Base-by-base conservation (phyloP, 2,329 filamentous ascomycete species). In the Dissoconium aciculare region DNA sequence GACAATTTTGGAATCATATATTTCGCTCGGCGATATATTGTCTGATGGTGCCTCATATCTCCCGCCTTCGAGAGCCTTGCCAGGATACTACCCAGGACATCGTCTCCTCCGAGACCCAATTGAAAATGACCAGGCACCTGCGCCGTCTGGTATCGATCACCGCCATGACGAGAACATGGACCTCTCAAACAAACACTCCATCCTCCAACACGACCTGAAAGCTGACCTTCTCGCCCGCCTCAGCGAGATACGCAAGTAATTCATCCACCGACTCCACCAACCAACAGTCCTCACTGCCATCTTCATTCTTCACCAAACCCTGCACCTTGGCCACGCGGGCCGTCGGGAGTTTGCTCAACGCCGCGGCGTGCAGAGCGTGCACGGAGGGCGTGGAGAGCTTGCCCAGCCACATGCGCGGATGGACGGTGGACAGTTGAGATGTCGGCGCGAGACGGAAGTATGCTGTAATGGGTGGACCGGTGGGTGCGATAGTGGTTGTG, bases 191-290 rank as follows among this genome's bases (percentile, higher is more conserved):
- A n/a, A n/a, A n/a, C n/a, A n/a, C n/a, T 10, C 44, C 47, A 15
- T 39, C 44, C 15, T 45, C 43, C 24, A 53, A 33, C 31, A 43
- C 34, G 11, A 54, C 49, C 23, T 45, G 32, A 34, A 74, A 71
- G 4, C 59, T 64, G 10, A 63, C 62, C 46, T 71, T 71, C 47
- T 69, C 58, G 15, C 76, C 61, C 48, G 80, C 75, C 27, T 66
- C 62, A 41, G 39, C 40, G 5, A 89, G 53, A 54, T 85, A 87
- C 0, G 74, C 75, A 36, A 67, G 66, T 38, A 89, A 52, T 55
- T 87, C 78, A 38, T 72, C 69, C 43, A 85, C 76, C 24, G 74
- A 66, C 32, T 75, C 74, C 43, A 87, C 75, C 33, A 64, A 57
- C 45, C 80, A 67, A 11, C 60, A 60, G 26, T 78, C 60, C 46